Percentiles rank a stretch among this genome's conserved stretches.
Conservation (phyloP, 2,329 filamentous ascomycete genomes). For the Colletotrichum sp. region DNA sequence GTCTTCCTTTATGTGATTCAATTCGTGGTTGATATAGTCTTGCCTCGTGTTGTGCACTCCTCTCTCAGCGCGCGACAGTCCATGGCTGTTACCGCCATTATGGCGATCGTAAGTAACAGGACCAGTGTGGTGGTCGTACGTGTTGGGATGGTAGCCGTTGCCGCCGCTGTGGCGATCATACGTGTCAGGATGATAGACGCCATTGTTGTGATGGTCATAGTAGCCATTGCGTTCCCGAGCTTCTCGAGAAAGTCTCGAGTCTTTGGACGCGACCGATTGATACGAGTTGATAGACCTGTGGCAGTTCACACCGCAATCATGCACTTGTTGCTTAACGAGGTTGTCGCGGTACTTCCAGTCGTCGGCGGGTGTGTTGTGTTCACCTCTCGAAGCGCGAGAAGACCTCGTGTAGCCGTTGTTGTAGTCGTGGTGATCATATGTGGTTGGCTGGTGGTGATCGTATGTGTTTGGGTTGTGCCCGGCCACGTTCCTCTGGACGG, state of each 20-base stretch:
- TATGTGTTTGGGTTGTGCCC: not conserved
- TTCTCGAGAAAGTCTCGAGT: not conserved
- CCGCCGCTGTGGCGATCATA: not conserved
- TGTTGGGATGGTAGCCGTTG: not conserved
- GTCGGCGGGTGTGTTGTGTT: not conserved
- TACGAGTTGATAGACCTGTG: not conserved
- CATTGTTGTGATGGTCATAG: not conserved
- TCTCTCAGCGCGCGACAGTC: too few relatives aligned
- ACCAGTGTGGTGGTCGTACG: not conserved
- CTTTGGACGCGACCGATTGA: not conserved
- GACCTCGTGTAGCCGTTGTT: not conserved
- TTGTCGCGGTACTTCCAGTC: not conserved
- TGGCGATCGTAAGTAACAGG: not conserved
- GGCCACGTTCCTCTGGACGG: not conserved
- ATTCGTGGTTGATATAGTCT: too few relatives aligned
- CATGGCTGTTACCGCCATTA: not conserved
- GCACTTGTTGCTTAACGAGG: not conserved
- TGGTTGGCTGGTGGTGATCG: not conserved
- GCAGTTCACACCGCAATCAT: not conserved
- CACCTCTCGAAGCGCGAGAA: not conserved
- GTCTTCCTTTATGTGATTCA: too few relatives aligned
- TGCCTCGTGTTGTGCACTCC: too few relatives aligned
- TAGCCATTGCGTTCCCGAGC: not conserved
- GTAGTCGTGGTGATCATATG: not conserved
- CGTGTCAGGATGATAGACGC: not conserved